Percentiles rank a stretch among this genome's conserved stretches.
These are phyloP conservation scores for Emydomyces testavorans DNA, from an alignment of 2,329 filamentous ascomycete species.

Conservation along the genomic window DNA sequence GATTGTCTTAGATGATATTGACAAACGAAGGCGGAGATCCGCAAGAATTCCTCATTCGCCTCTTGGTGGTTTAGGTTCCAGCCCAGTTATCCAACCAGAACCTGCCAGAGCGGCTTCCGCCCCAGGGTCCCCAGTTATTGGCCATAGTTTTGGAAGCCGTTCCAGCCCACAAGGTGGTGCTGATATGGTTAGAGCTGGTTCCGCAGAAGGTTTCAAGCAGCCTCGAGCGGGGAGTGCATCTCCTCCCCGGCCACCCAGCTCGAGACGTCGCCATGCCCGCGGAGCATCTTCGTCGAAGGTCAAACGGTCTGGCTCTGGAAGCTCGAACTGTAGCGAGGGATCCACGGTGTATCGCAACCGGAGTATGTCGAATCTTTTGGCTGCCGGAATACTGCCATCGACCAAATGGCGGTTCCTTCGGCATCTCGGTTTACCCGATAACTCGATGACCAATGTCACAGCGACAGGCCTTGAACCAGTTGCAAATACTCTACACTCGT, in stretches of 20 bases:
- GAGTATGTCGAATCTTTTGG: conserved; percentile 67
- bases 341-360: conserved; percentile 44
- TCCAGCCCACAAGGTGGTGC: conserved; percentile 37
- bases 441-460: conserved; percentile 70
- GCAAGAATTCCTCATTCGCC: conserved; percentile 77
- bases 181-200: conserved; percentile 46
- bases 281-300: conserved; percentile 61
- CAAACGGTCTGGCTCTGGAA: conserved; percentile 77
- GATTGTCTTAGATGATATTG: conserved; percentile 92
- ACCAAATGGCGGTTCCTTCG: conserved; percentile 92
- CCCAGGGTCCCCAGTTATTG: conserved; percentile 51
- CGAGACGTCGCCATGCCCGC: conserved; percentile 59
- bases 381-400: conserved; percentile 59
- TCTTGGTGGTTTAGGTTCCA: conserved; percentile 52
- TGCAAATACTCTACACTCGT: conserved; percentile 75
- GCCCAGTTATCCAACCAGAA: conserved; percentile 53
- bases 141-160: conserved; percentile 38
- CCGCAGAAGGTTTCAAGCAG: conserved; percentile 35
- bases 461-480: conserved; percentile 66
- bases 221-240: conserved; percentile 61
- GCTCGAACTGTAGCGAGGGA: conserved; percentile 67
- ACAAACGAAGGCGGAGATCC: conserved; percentile 75
- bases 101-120: conserved; percentile 55
- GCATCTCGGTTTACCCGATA: conserved; percentile 85
- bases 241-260: conserved; percentile 62